Evolutionary conservation across 2,329 filamentous ascomycete genomes (phyloP), one percentile per base, ranked within the genome.

Genomic region (Alternaria angustiovoidea): DNA sequence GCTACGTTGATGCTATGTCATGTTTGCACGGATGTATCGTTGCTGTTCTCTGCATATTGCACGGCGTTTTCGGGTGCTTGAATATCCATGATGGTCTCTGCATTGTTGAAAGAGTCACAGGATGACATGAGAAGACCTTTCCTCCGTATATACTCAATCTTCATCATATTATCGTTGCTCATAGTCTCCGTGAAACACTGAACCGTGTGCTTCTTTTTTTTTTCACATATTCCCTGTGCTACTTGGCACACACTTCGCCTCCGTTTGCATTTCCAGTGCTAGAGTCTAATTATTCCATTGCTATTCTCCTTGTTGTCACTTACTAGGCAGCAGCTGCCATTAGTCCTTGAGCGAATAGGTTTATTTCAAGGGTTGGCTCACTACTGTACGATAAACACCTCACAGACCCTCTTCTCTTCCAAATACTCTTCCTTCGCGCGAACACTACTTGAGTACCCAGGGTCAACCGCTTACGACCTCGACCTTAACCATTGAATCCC

Each of bases 1-100:
- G 76, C 52, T 79, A 32, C 41, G 43, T 30, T 54, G 38, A 52
- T 20, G 16, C 3, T 11, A 24, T 28, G 14, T 46, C 8, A 8
- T 43, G 24, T 7, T 30, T 5, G 12, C 16, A 30, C 16, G 30
- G 14, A 24, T 42, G 12, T 16, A 32, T 53, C 16, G 7, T 8
- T 47, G 44, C 16, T 24, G 4, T 44, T 16, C n/a, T n/a, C 20
- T 59, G 46, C 51, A 62, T 59, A 2, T 22, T 20, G 5, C 1
- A 14, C 7, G 59, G 59, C 30, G 34, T 59, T 54, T 38, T 38
- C 14, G 8, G 36, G 28, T 51, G 24, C 36, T 38, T 43, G 36
- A 16, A 43, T 43, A 42, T 47, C 18, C 26, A 54, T n/a, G 18
- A 43, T 12, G 12, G 34, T 47, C 8, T 28, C 36, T 42, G 18